Base-by-base conservation (phyloP, 345 rosid species). In the Linum trigynum region DNA sequence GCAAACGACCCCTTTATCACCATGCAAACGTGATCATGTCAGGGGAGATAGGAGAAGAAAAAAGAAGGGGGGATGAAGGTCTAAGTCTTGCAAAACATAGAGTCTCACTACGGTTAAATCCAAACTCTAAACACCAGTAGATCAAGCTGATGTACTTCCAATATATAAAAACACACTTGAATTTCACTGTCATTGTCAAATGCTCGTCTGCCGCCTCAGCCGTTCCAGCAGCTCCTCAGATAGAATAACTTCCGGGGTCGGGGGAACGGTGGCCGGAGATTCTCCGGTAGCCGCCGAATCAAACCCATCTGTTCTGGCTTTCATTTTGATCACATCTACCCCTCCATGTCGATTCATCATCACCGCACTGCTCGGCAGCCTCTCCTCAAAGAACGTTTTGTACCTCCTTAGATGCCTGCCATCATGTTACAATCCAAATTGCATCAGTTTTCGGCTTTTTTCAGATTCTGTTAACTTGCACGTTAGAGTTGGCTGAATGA, bases 311-410 rank as follows among this genome's bases (percentile, higher is more conserved):
- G 57, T 64, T 15, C 38, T 4, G 7, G 77, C 61, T 40, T 53
- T 72, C 6, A 67, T 57, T 66, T 61, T 73, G 50, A 73, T 66
- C 62, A 68, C 62, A 55, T 77, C 81, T 5, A 74, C 75, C 10
- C 77, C 75, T 40, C 77, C 77, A 23, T 74, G 41, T 39, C 55
- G 64, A 16, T 74, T 77, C 81, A 77, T 73, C 67, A 77, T 65
- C 51, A 77, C 71, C 10, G 63, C 75, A 50, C 68, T 74, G 67
- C 75, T 67, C 17, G 72, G 81, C 45, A 70, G n/a, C 57, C 77
- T 77, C 71, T 74, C 65, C 23, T 72, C 73, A 56, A 67, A 77
- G 69, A 70, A 77, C 57, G 68, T 40, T 71, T 57, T 77, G 68
- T 74, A 62, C 72, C 65, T 74, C 6, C 75, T 74, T 15, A 65